Percentiles rank a stretch among this genome's conserved stretches.
phyloP scores from a whole-genome alignment of 768 basidiomycete species.

The Lepiota brunneoincarnata region DNA sequence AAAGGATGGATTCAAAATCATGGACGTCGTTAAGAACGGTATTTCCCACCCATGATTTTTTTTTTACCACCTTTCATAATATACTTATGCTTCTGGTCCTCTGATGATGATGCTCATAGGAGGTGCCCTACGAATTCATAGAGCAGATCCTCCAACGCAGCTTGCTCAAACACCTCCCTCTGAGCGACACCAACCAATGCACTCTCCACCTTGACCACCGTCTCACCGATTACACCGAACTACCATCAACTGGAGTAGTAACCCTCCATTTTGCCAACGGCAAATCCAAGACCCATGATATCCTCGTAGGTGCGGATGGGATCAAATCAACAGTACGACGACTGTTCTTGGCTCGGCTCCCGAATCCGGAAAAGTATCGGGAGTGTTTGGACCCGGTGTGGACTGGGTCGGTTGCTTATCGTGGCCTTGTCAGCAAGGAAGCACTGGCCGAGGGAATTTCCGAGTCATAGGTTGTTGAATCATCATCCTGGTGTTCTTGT shows the following conservation, averaged over 20 bases:
- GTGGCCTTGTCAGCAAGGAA: conserved; percentile 27
- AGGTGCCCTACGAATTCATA: conserved; percentile 30
- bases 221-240: conserved; percentile 31
- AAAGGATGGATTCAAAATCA: conserved; percentile 24
- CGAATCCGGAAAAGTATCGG: conserved; percentile 1
- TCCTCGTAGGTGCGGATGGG: conserved; percentile 41
- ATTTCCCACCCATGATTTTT: neutral
- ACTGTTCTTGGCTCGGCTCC: conserved; percentile 11
- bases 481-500: conserved; percentile 19
- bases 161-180: conserved; percentile 33
- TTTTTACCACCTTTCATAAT: neutral
- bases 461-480: conserved; percentile 23
- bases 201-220: conserved; percentile 35
- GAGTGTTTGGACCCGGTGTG: conserved; percentile 28
- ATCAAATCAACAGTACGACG: conserved; percentile 25
- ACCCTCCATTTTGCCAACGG: conserved; percentile 22
- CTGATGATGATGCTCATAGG: conserved; percentile 21
- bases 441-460: conserved; percentile 21
- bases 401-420: conserved; percentile 33
- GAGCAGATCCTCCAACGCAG: conserved; percentile 43
- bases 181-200: conserved; percentile 6
- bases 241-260: conserved; percentile 16
- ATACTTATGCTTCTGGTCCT: neutral
- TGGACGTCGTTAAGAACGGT: conserved; percentile 24
- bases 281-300: conserved; percentile 25